Base-by-base conservation (phyloP, 768 basidiomycete genomes). In the Candolleomyces efflorescens region DNA sequence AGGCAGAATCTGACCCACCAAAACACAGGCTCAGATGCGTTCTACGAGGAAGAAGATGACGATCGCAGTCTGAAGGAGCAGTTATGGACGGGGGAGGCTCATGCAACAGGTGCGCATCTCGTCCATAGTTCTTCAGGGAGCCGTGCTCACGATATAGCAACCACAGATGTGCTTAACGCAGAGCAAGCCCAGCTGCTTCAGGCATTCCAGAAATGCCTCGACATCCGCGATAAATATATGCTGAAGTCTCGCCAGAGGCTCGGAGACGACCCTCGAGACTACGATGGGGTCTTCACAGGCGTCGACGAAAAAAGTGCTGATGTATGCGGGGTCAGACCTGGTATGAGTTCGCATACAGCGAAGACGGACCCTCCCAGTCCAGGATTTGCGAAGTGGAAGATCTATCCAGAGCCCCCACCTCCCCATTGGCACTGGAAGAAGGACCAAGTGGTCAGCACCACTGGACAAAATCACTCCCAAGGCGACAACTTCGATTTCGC, bases 211-310 rank as follows among this genome's bases (percentile, higher is more conserved):
- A 84, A 79, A 66, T 98, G 96, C 67, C 84, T 98, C 48, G 85
- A 90, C 54, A 77, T 98, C 18, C 89, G 97, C 24, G 96, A 98
- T 75, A 98, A 98, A 73, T 99, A 98, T 75, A 94, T 97, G 75
- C 62, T 77, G 5, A 82, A 83, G 59, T 98, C 95, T 1, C 81
- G 87, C 3, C 97, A 99, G 69, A 81, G 93, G 54, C 83, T 98
- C 3, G 97, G 96, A 2, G 97, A 98, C 72, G 91, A 98, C 70
- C 97, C 97, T 0, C 81, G 83, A 60, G 93, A 98, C 70, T 84
- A 95, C 69, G 97, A 98, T 62, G 90, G 85, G 0, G 63, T 75
- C 12, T 94, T 95, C 67, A 73, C 75, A 3, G 87, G 90, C 13
- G 74, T 95, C 58, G 75, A 79, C n/a, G 78, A 86, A 60, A 78